Base-by-base conservation (phyloP, 2,329 filamentous ascomycete genomes). In the Tolypocladium paradoxum region DNA sequence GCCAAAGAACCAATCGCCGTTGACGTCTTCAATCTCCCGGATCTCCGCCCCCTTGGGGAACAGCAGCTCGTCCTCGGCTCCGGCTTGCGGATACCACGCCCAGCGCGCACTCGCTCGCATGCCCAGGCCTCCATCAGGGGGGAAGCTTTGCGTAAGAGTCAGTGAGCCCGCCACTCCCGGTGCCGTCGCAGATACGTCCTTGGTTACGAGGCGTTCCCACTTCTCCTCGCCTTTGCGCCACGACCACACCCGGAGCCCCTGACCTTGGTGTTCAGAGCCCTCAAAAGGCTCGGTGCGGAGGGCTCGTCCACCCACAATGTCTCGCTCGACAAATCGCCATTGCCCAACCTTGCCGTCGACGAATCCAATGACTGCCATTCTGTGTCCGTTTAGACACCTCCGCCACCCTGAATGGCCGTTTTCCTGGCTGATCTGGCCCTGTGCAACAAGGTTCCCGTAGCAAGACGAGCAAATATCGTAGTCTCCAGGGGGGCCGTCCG, bases 1-100 rank as follows among this genome's bases (percentile, higher is more conserved):
- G 0, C 92, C 92, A 71, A 85, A 87, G 63, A 80, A 90, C 91
- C 91, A 97, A 66, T 96, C 90, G 20, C 85, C 88, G 66, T 96
- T 96, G 48, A 95, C 82, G 67, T 93, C 87, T 65, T 92, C 86
- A 37, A 87, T 82, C 71, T 97, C 92, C 7, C 78, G 77, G 16
- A 97, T 80, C 68, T 93, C 88, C 0, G 91, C 90, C 11, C 87
- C 84, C 50, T 83, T 84, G 0, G 92, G 92, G 61, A 97, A 96
- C 57, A 84, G 69, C 40, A 97, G 70, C 70, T 97, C 92, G 64
- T 96, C 88, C 22, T 74, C 75, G 1, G 79, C 79, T 3, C 72
- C 77, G 0, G 76, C 70, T 2, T 79, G 78, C 0, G 90, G 89
- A 63, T 86, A 91, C 77, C 89, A 95, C 4, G 83, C 78, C 87